Conservation (phyloP, 345 rosid genomes). For the Streptanthus diversifolius region DNA sequence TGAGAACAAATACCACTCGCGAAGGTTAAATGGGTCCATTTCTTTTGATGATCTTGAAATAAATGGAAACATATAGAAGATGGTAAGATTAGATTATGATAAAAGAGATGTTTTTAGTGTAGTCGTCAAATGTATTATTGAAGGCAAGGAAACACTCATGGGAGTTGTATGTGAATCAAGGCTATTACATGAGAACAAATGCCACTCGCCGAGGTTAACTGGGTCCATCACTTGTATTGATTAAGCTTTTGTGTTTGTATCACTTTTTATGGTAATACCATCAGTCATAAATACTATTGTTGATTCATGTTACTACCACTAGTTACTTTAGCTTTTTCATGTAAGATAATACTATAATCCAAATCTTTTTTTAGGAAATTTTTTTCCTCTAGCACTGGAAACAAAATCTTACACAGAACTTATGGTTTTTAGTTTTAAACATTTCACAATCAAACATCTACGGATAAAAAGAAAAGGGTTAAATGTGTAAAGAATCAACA, state of each 20-base stretch:
- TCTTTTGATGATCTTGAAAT: background rate
- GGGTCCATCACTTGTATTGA: conserved; percentile 27
- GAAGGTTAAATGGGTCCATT: conserved; percentile 30
- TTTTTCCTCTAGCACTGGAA: background rate
- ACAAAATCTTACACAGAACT: too few relatives aligned
- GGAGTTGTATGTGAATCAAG: conserved; percentile 9
- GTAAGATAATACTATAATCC: background rate
- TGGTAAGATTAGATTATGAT: background rate
- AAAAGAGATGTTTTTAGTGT: background rate
- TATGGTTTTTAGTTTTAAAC: background rate
- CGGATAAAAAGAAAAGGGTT: background rate
- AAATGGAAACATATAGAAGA: background rate
- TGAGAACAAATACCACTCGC: conserved; percentile 26
- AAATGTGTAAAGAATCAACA: background rate
- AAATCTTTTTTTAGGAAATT: background rate
- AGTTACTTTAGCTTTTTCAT: background rate
- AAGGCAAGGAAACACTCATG: conserved; percentile 20
- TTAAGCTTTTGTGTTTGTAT: conserved; percentile 11
- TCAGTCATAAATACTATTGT: background rate
- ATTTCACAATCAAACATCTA: background rate
- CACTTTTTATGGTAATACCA: background rate
- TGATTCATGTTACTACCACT: background rate
- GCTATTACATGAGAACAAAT: conserved; percentile 27
- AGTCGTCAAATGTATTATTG: conserved; percentile 19
- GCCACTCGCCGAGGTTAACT: conserved; percentile 11